Conservation (phyloP, 1,284 basidiomycete species). For the Psilocybe mexicana region DNA sequence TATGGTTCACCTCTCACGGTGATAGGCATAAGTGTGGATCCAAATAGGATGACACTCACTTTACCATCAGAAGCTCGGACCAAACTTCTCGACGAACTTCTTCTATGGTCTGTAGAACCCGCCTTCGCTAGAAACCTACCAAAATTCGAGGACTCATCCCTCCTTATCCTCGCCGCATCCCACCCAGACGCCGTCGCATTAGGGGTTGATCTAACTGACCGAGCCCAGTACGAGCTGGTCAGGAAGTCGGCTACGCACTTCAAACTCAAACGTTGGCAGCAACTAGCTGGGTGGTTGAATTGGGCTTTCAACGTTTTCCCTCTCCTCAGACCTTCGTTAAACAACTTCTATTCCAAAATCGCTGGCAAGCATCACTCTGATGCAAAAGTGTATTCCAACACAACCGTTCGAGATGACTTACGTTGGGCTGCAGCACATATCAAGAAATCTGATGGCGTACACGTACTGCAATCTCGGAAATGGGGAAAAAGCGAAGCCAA, state of each 20-base stretch:
- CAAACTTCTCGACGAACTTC: too few relatives aligned
- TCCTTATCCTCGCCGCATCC: too few relatives aligned
- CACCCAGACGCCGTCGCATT: too few relatives aligned
- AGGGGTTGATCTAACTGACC: too few relatives aligned
- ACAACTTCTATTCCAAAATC: conserved; percentile 37
- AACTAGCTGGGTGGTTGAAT: conserved; percentile 37
- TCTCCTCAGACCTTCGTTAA: conserved; percentile 30
- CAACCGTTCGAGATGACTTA: conserved; percentile 25
- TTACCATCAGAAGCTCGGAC: conserved; percentile 17
- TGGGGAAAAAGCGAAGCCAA: conserved; percentile 29
- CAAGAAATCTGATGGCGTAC: conserved; percentile 22
- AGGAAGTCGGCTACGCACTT: background rate
- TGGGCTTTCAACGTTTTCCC: conserved; percentile 44
- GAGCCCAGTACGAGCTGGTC: too few relatives aligned
- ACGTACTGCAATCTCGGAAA: conserved; percentile 25
- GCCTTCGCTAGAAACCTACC: too few relatives aligned
- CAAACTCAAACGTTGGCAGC: conserved; percentile 32
- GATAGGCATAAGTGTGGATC: conserved; percentile 34
- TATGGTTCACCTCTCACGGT: conserved; percentile 26
- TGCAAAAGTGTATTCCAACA: conserved; percentile 32
- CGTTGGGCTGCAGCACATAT: conserved; percentile 34
- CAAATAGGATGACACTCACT: conserved; percentile 25
- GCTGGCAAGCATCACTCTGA: conserved; percentile 21
- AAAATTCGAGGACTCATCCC: too few relatives aligned
- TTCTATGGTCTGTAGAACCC: too few relatives aligned